phyloP scores from a whole-genome alignment of 1,284 basidiomycete genomes.

The Meripilus lineatus region DNA sequence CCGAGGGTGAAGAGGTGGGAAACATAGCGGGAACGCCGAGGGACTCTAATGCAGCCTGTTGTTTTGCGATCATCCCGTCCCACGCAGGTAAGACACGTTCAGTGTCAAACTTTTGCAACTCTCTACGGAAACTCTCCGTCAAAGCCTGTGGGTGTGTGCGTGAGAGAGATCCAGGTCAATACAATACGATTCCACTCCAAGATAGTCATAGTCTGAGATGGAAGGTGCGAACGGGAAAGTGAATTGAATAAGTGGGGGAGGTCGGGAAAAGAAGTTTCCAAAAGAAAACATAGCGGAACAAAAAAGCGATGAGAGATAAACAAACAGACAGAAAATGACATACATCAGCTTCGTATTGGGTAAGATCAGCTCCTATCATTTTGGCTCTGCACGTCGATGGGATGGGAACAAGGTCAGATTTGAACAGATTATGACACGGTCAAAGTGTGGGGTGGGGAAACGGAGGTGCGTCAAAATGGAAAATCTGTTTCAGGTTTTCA shows the following conservation, averaged over 20 bases:
- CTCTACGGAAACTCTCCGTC: conserved; percentile 53
- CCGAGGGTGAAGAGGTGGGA: conserved; percentile 38
- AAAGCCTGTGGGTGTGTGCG: conserved; percentile 46
- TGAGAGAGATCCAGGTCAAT: neutral
- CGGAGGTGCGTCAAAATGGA: neutral
- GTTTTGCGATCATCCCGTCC: conserved; percentile 65
- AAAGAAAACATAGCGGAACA: no score
- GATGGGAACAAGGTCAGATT: no score
- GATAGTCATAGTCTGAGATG: neutral
- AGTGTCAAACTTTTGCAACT: conserved; percentile 58
- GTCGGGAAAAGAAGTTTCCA: no score
- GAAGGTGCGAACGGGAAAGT: conserved; percentile 2
- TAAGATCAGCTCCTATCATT: conserved; percentile 57
- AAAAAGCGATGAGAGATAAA: no score
- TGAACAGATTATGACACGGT: conserved; percentile 8
- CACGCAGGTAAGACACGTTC: conserved; percentile 65
- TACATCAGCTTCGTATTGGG: conserved; percentile 68
- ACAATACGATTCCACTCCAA: no score
- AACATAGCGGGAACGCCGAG: conserved; percentile 70
- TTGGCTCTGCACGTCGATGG: conserved; percentile 53
- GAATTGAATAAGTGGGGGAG: no score
- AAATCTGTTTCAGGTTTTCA: neutral
- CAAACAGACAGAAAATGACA: conserved; percentile 19
- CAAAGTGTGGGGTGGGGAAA: neutral
- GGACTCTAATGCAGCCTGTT: conserved; percentile 57